Conservation (phyloP, 352 stramenopile species). For the Pythium phragmitis region DNA sequence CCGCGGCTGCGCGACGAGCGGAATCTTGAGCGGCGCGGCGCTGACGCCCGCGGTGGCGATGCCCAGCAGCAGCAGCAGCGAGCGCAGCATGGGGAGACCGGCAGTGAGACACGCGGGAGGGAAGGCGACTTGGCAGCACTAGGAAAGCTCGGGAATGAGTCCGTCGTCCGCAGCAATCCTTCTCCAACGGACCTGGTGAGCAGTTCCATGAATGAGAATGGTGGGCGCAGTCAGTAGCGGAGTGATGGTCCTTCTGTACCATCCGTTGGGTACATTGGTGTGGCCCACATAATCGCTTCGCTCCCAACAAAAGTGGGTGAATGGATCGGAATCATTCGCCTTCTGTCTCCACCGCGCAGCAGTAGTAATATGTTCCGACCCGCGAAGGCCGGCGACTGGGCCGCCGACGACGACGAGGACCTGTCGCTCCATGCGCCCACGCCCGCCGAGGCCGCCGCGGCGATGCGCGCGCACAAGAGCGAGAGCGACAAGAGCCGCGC, state of each 20-base stretch:
- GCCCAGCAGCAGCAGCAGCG: conserved; percentile 17
- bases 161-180: background rate
- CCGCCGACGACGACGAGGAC: conserved; percentile 67
- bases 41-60: background rate
- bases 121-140: background rate
- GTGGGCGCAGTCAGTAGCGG: conserved; percentile 10
- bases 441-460: conserved; percentile 9
- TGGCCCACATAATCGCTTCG: conserved; percentile 10
- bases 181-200: background rate
- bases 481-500: background rate
- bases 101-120: background rate
- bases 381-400: conserved; percentile 68
- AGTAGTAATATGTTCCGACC: conserved; percentile 62
- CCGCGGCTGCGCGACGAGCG: conserved; percentile 32
- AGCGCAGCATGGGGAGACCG: conserved; percentile 1
- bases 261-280: background rate
- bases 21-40: conserved; percentile 38
- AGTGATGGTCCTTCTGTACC: conserved; percentile 6
- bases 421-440: conserved; percentile 11
- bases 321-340: background rate
- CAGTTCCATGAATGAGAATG: conserved; percentile 3
- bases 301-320: conserved; percentile 10
- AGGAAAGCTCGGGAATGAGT: background rate
- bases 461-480: conserved; percentile 21
- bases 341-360: background rate